phyloP scores from a whole-genome alignment of 805 yeast species.

The Jamesozyma jinghongensis region DNA sequence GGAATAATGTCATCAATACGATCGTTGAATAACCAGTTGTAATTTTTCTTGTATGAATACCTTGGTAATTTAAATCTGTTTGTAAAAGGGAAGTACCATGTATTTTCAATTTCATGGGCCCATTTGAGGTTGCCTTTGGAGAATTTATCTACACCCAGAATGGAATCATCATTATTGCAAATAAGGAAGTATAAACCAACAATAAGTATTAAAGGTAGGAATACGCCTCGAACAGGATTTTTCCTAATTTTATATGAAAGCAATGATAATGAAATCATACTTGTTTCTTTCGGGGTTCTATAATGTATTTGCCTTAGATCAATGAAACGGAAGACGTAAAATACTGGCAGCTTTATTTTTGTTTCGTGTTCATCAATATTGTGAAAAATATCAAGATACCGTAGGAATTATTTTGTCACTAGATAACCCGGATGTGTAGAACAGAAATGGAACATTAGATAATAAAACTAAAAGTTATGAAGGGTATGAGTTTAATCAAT shows the following conservation, averaged over 20 bases:
- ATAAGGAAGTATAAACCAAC: slow-evolving; percentile 17
- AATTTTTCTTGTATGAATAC: slow-evolving; percentile 36
- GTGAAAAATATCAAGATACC: too few relatives aligned
- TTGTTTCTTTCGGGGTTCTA: too few relatives aligned
- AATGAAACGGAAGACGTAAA: not conserved
- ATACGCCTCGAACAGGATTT: slow-evolving; percentile 17
- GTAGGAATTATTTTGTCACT: too few relatives aligned
- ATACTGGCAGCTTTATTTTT: not conserved
- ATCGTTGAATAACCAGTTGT: slow-evolving; percentile 39
- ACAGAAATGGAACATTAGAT: too few relatives aligned
- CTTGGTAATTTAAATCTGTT: slow-evolving; percentile 33
- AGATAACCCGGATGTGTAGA: too few relatives aligned
- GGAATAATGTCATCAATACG: slow-evolving; percentile 49
- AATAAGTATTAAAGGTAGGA: slow-evolving; percentile 18
- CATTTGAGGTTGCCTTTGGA: slow-evolving; percentile 26
- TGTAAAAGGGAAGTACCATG: slow-evolving; percentile 30
- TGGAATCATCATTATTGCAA: slow-evolving; percentile 15
- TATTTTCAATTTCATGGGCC: slow-evolving; percentile 30
- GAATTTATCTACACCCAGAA: slow-evolving; percentile 19
- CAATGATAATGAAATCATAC: slow-evolving; percentile 7
- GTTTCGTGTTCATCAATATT: too few relatives aligned
- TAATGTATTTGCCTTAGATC: too few relatives aligned
- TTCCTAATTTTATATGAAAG: slow-evolving; percentile 23
- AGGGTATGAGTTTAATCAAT: too few relatives aligned
- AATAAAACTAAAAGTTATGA: too few relatives aligned